Base-by-base conservation (phyloP, 1,139 yeast species). In the Magnusiomyces magnusii region DNA sequence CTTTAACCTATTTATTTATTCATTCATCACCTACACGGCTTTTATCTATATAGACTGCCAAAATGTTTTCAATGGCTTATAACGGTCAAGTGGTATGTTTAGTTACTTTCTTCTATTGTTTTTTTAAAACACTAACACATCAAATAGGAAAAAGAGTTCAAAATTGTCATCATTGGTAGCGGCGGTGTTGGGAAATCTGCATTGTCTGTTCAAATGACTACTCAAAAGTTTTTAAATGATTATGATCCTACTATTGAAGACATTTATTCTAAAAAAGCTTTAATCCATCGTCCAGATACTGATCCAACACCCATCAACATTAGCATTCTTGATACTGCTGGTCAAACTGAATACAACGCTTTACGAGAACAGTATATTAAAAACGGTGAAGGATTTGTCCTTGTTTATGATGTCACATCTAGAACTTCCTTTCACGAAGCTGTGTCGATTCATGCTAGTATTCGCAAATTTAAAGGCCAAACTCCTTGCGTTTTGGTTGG, bases 181-280 rank as follows among this genome's bases (percentile, higher is more conserved):
- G 97, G 97, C 72, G 97, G 96, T 75, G 97, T 91, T 62, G 98
- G 98, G 76, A 91, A 91, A 73, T 86, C 95, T 25, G 97, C 97
- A 10, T 77, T 91, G 64, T 91, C 98, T 53, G 91, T 92, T 63
- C 95, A 92, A 44, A 78, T 84, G 54, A 57, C 58, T 15, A 56
- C 56, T 23, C 31, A 55, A 9, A 58, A 56, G 47, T 60, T 60
- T 42, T 96, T 92, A 49, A 96, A 90, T 71, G 97, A 93, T 53
- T 72, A 72, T 59, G 75, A 95, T 75, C 99, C 99, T 19, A 93
- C 99, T 23, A 93, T 93, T 68, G 99, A 93, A 74, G 99, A 93
- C 72, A 89, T 97, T 1, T 93, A 93, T 51, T 51, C 60, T 13
- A 58, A 58, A 25, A 23, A 34, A 3, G 42, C 28, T 21, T 15